Conservation (phyloP, 768 basidiomycete genomes). For the Kwoniella botswanensis region DNA sequence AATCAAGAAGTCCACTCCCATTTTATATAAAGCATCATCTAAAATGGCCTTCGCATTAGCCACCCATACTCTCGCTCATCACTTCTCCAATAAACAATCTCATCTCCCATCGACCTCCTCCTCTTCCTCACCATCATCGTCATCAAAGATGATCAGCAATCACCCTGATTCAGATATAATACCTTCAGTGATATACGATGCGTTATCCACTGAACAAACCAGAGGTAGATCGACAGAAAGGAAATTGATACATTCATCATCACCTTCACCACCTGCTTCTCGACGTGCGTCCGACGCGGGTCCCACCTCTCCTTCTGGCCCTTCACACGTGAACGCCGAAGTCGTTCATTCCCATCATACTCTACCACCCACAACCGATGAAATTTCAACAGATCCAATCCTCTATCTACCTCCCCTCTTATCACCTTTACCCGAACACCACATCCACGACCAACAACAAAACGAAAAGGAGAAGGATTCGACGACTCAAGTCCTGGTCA, state of each 20-base stretch:
- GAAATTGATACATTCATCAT: constrained; percentile 19
- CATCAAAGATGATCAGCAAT: constrained; percentile 6
- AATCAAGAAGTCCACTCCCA: background rate
- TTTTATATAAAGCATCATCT: background rate
- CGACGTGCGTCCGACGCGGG: background rate
- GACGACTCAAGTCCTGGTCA: constrained; percentile 1
- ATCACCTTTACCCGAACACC: constrained; percentile 65
- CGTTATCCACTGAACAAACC: constrained; percentile 2
- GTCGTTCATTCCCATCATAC: constrained; percentile 39
- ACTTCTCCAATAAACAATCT: constrained; percentile 1
- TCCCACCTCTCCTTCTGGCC: background rate
- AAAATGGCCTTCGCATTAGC: constrained; percentile 20
- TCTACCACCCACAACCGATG: constrained; percentile 28
- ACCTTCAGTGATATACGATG: constrained; percentile 21
- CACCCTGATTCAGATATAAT: constrained; percentile 25
- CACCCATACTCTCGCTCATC: constrained; percentile 3
- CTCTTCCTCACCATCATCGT: constrained; percentile 1
- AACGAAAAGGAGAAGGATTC: constrained; percentile 8
- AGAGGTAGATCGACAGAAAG: constrained; percentile 21
- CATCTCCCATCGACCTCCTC: background rate
- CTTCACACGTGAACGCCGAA: constrained; percentile 7
- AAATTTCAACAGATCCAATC: constrained; percentile 57
- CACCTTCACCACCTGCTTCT: constrained; percentile 15
- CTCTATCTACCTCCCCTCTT: constrained; percentile 85
- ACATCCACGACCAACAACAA: constrained; percentile 4